Evolutionary conservation across 202 grass and related monocot genomes (phyloP).

Genomic region (Saccharum hybrid): DNA sequence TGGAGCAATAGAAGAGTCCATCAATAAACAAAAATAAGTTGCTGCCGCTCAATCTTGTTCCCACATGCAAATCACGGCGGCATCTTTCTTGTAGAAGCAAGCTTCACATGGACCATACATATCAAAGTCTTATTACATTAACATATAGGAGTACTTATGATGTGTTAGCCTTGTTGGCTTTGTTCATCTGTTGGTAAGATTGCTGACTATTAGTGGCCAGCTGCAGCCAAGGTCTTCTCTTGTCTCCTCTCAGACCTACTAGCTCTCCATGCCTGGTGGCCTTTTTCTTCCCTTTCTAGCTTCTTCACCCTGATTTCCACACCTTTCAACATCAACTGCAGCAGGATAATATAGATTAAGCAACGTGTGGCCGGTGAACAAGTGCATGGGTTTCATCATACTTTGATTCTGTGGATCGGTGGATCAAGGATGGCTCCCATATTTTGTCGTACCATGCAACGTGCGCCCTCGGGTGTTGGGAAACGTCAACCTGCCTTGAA

Average conservation of each 20-base stretch:
- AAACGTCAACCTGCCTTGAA: slow-evolving; percentile 47
- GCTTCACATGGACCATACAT: slow-evolving; percentile 23
- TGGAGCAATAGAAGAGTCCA: slow-evolving; percentile 15
- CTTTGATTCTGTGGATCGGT: slow-evolving; percentile 11
- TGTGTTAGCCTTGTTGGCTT: not conserved
- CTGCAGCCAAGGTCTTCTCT: not conserved
- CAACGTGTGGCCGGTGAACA: slow-evolving; percentile 34
- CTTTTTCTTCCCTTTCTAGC: slow-evolving; percentile 2
- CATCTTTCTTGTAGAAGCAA: slow-evolving; percentile 46
- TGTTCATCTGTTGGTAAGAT: slow-evolving; percentile 35
- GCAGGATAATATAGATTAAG: slow-evolving; percentile 44
- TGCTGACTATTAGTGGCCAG: slow-evolving; percentile 36
- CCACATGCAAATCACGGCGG: slow-evolving; percentile 36
- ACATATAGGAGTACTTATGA: not conserved
- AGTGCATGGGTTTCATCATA: slow-evolving; percentile 37
- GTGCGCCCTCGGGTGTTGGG: slow-evolving; percentile 53
- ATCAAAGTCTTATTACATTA: slow-evolving; percentile 18
- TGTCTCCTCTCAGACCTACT: slow-evolving; percentile 13
- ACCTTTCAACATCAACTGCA: slow-evolving; percentile 36
- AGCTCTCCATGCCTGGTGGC: not conserved
- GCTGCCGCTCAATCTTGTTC: slow-evolving; percentile 1
- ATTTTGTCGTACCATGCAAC: slow-evolving; percentile 46
- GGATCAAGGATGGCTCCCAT: slow-evolving; percentile 25
- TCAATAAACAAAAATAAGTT: slow-evolving; percentile 30
- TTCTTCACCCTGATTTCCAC: slow-evolving; percentile 35